These are phyloP conservation scores for Sanghuangporus weigelae DNA, from an alignment of 1,284 basidiomycete species.

Conservation along the genomic window DNA sequence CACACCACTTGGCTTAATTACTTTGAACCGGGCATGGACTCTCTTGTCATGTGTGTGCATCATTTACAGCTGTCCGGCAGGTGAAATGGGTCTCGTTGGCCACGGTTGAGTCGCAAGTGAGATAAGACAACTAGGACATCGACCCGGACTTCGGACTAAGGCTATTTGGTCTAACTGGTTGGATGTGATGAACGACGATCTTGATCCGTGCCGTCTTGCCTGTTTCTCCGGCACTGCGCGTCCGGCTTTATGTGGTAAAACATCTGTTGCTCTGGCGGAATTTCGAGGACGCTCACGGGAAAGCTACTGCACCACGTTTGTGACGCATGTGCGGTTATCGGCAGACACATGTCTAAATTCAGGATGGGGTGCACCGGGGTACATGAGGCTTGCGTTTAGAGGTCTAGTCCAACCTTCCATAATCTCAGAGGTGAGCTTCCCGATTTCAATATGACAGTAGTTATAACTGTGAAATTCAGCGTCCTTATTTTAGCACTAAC, in stretches of 20 bases:
- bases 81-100: not conserved
- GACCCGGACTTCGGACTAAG: not conserved
- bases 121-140: not conserved
- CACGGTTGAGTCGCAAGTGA: not conserved
- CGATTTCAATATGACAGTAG: not conserved
- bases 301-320: slow-evolving; percentile 6
- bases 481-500: not conserved
- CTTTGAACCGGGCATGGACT: not conserved
- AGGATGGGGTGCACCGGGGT: not conserved
- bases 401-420: not conserved
- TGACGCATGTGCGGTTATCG: not conserved
- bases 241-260: not conserved
- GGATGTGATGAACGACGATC: not conserved
- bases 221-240: not conserved
- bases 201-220: not conserved
- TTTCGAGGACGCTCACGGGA: not conserved
- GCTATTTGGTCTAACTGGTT: not conserved
- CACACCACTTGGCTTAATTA: not conserved
- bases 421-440: not conserved
- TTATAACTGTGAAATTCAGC: not conserved
- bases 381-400: not conserved
- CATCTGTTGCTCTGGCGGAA: not conserved
- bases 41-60: not conserved
- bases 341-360: not conserved
- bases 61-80: not conserved